Base-by-base conservation (phyloP, 495 filamentous ascomycete genomes). In the Hypoxylon lienhwacheense region DNA sequence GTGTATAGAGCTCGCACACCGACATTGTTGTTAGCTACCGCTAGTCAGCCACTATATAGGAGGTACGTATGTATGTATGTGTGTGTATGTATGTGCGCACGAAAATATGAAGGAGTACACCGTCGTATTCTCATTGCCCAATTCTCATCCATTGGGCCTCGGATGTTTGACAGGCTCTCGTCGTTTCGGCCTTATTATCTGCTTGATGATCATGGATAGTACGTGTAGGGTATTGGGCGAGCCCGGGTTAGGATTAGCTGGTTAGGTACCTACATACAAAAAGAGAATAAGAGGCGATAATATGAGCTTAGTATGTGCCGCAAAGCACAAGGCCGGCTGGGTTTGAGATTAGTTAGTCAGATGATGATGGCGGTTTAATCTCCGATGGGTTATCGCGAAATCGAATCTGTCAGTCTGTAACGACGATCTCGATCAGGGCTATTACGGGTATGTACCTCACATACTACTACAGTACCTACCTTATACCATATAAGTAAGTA, bases 331-430 rank as follows among this genome's bases (percentile, higher is more conserved):
- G n/a, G n/a, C n/a, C n/a, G n/a, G n/a, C n/a, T n/a, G n/a, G n/a
- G n/a, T n/a, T n/a, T n/a, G n/a, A n/a, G n/a, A n/a, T n/a, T n/a
- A n/a, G n/a, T 44, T 61, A 56, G 58, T 40, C 21, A 17, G 52
- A 48, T 61, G 52, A 56, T 52, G 52, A 55, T 47, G 58, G 47
- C 52, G 58, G 47, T 32, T 56, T 61, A 52, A 61, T 55, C 52
- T 61, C 42, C 39, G 17, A 32, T 10, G 26, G 29, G 14, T 20
- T 19, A 53, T 56, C 52, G 58, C 51, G 34, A 61, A 61, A n/a
- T n/a, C n/a, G n/a, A n/a, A n/a, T n/a, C n/a, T n/a, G n/a, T 61
- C 58, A 55, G 46, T 25, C 52, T 55, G 25, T 21, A 25, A 48
- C 47, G 43, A 20, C 29, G 43, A 61, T 61, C 58, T 52, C 47